Evolutionary conservation across 768 basidiomycete species (phyloP).

Genomic region (Podaxis pistillaris): DNA sequence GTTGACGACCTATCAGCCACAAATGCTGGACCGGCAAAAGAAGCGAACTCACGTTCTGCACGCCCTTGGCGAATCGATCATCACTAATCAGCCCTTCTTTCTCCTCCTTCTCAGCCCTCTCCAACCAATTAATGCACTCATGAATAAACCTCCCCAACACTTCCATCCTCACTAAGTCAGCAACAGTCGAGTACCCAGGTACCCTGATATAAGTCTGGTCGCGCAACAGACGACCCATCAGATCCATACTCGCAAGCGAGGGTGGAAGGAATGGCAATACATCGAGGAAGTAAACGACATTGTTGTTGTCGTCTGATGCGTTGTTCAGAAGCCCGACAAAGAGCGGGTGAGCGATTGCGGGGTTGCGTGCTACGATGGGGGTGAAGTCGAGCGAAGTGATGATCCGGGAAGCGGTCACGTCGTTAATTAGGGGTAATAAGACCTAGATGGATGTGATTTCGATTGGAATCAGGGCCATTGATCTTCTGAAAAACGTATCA

Average conservation of each 20-base stretch:
- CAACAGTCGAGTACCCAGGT: slow-evolving; percentile 51
- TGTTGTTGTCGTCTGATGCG: slow-evolving; percentile 33
- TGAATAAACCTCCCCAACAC: slow-evolving; percentile 72
- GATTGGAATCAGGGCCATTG: not conserved
- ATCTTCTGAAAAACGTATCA: slow-evolving; percentile 16
- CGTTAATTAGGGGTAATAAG: slow-evolving; percentile 49
- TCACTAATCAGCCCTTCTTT: slow-evolving; percentile 66
- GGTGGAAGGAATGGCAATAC: slow-evolving; percentile 67
- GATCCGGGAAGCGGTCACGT: slow-evolving; percentile 45
- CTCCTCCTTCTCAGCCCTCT: slow-evolving; percentile 67
- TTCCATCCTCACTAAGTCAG: slow-evolving; percentile 61
- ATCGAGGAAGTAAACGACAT: slow-evolving; percentile 55
- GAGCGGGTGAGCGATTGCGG: slow-evolving; percentile 67
- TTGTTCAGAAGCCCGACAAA: slow-evolving; percentile 55
- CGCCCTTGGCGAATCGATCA: slow-evolving; percentile 69
- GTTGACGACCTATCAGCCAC: too few relatives aligned
- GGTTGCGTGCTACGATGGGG: slow-evolving; percentile 64
- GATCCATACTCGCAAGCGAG: slow-evolving; percentile 69
- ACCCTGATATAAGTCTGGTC: slow-evolving; percentile 53
- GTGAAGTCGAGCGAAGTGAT: slow-evolving; percentile 69
- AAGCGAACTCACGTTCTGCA: slow-evolving; percentile 58
- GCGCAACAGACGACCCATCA: slow-evolving; percentile 65
- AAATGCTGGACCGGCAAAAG: too few relatives aligned
- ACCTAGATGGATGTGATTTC: slow-evolving; percentile 33
- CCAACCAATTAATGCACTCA: slow-evolving; percentile 67